Base-by-base conservation (phyloP, 495 filamentous ascomycete species). In the Lophium mytilinum region DNA sequence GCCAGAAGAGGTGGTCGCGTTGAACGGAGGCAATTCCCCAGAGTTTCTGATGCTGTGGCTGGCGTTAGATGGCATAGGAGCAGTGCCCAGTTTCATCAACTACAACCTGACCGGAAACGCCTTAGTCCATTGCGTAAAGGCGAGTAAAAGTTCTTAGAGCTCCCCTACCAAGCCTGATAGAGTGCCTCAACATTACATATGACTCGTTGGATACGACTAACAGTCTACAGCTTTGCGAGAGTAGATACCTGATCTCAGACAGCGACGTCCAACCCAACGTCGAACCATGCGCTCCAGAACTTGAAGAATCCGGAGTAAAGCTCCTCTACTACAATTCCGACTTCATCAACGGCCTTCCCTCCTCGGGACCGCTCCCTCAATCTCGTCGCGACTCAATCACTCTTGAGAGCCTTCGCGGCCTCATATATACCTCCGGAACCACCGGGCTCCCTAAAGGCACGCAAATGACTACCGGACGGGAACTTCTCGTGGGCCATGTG, bases 381-480 rank as follows among this genome's bases (percentile, higher is more conserved):
- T 45, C 36, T 3, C 64, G 60, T 18, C 48, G 46, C 15, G 43
- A 54, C 17, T 36, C 50, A 33, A 15, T 58, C 5, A 24, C 35
- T 18, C 15, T 56, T 18, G 61, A 57, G 34, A 55, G 48, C 19
- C 19, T 58, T 9, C 52, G 57, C 19, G 30, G 50, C 9, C 56
- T 66, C 21, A 53, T 66, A 58, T 74, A 72, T 64, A 59, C 46
- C 30, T 64, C 62, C 8, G 78, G 78, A 3, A 81, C 77, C 3
- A 81, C 78, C 1, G 78, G 78, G 1, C 65, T 78, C 48, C 77
- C 78, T 7, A 81, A 81, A 61, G 78, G 67, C 8, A 69, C 70
- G 37, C 50, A 63, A 2, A 69, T 75, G 40, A 53, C 61, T 5
- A 55, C 62, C 0, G 64, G 58, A 18, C 67, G 73, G 8, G 62